Evolutionary conservation across 345 rosid species (phyloP), one percentile per base, ranked within the genome.

Genomic region (Sapria himalayana): DNA sequence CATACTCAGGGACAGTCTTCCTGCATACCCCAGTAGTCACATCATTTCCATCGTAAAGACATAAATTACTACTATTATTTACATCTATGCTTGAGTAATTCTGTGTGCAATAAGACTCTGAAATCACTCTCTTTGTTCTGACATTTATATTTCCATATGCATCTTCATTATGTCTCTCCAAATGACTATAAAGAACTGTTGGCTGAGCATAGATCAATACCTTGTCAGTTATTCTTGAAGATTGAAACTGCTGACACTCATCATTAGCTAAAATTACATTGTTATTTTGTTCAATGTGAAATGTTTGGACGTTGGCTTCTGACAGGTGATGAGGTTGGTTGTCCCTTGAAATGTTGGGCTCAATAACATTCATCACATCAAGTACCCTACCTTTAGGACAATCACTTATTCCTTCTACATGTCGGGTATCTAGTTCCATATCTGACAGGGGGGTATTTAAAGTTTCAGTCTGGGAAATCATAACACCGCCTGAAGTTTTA

Each of bases 41-140:
- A 42, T 47, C 52, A 47, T 52, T 65, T 52, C 56, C 64, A 25
- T 33, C 52, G 43, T 59, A 60, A 54, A 54, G 51, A 54, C 38
- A 58, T 19, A 48, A 48, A 57, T 60, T 67, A 42, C 51, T 59
- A 49, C 59, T 73, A 51, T 69, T 74, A 60, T 62, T 72, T 52
- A 48, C 67, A 62, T 67, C 79, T 49, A 71, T 42, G 49, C 49
- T 54, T 56, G 62, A 34, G 46, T 59, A 63, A 34, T 68, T 73
- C 42, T 48, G 66, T 13, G 78, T 65, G 59, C 69, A 67, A 54
- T 78, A 77, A 50, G 80, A 77, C 51, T 73, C 81, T 19, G 70
- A 66, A 51, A 74, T 76, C 56, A 76, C 57, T 48, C 59, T 60
- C 56, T 66, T 72, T 19, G 53, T 43, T 53, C 56, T 67, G 36